These are phyloP conservation scores for Secale cereale DNA, from an alignment of 176 grass and related monocot species.

Conservation along the genomic window DNA sequence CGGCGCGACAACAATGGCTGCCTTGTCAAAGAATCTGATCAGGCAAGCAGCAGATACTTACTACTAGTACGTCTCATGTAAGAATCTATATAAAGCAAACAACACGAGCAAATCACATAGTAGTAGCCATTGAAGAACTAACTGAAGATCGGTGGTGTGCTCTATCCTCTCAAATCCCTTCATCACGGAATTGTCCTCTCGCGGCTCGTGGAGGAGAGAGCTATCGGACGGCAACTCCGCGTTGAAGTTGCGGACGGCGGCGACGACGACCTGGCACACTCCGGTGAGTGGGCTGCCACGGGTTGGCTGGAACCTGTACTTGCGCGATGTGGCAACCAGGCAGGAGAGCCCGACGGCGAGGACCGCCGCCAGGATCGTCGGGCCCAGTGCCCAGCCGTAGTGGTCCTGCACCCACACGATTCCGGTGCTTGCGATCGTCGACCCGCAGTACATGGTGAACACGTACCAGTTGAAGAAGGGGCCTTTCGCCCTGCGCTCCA, in stretches of 20 bases:
- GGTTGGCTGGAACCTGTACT: conserved; percentile 16
- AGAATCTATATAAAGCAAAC: background rate
- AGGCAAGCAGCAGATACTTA: background rate
- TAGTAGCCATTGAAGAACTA: background rate
- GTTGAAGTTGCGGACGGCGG: background rate
- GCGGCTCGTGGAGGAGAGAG: background rate
- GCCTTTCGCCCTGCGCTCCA: background rate
- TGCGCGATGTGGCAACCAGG: background rate
- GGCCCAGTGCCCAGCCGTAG: conserved; percentile 19
- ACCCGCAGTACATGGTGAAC: background rate
- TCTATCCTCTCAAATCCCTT: background rate
- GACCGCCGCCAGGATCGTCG: background rate
- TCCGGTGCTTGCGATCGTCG: background rate
- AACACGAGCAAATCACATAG: background rate
- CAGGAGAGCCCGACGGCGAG: background rate
- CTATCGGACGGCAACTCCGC: background rate
- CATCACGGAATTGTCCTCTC: background rate
- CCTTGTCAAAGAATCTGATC: conserved; percentile 36
- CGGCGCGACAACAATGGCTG: background rate
- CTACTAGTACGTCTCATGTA: background rate
- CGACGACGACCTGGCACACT: background rate
- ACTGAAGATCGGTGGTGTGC: background rate
- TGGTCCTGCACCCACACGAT: conserved; percentile 26
- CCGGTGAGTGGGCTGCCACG: no score
- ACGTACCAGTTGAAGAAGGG: conserved; percentile 29